Conservation (phyloP, 2,329 filamentous ascomycete species). For the Ceratocystiopsis brevicomis region DNA sequence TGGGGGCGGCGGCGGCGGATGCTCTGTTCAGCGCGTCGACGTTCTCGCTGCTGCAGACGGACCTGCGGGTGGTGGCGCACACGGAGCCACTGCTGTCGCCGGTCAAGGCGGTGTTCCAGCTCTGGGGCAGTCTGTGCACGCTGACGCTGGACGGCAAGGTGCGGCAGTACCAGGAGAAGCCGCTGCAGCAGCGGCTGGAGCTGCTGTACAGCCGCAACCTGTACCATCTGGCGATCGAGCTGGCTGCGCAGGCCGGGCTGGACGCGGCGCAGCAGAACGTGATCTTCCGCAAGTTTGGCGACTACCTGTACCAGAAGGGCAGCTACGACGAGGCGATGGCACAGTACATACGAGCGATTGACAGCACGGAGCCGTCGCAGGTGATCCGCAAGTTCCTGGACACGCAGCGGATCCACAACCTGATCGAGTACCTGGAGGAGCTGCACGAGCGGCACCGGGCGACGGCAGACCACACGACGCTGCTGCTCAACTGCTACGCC, state of each 20-base stretch:
- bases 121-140: conserved; percentile 88
- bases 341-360: conserved; percentile 89
- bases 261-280: conserved; percentile 66
- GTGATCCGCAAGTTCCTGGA: conserved; percentile 93
- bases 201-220: conserved; percentile 88
- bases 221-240: conserved; percentile 75
- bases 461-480: conserved; percentile 84
- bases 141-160: conserved; percentile 84
- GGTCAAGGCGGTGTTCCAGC: conserved; percentile 59
- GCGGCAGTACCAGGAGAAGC: conserved; percentile 76
- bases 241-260: conserved; percentile 76
- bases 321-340: conserved; percentile 99
- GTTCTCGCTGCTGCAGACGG: conserved; percentile 81
- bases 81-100: conserved; percentile 69
- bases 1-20: conserved; percentile 48
- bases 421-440: conserved; percentile 94
- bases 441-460: conserved; percentile 86
- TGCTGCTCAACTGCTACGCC: conserved; percentile 91
- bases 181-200: conserved; percentile 75
- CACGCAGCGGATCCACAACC: conserved; percentile 89
- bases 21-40: conserved; percentile 72
- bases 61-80: conserved; percentile 76
- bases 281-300: conserved; percentile 86
- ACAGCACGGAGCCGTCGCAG: conserved; percentile 88
- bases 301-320: conserved; percentile 83